Conservation (phyloP, 257 asterid species). For the Solanum chmielewskii region DNA sequence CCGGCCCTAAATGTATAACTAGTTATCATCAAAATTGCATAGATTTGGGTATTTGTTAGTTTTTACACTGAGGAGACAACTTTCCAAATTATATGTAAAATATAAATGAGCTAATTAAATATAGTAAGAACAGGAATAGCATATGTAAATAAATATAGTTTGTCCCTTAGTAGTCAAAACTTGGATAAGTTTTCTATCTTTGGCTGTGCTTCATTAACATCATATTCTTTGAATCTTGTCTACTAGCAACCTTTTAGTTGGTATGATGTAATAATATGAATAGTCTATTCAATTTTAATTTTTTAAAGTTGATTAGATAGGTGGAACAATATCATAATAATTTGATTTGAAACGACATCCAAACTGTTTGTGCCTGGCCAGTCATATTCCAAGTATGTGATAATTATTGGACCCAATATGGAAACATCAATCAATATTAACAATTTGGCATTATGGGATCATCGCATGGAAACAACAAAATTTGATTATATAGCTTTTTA, state of each 20-base stretch:
- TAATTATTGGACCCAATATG: background rate
- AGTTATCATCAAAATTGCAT: background rate
- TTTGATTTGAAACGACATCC: background rate
- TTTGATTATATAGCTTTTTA: background rate
- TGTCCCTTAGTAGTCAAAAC: background rate
- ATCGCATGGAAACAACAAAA: background rate
- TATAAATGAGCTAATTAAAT: no score
- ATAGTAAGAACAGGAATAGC: no score
- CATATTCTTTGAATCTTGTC: background rate
- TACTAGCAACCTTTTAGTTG: background rate
- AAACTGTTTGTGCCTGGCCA: background rate
- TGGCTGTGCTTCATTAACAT: background rate
- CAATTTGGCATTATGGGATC: background rate
- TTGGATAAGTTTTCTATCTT: background rate
- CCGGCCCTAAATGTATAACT: background rate
- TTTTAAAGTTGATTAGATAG: background rate
- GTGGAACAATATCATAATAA: background rate
- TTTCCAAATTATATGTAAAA: background rate
- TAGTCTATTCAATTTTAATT: background rate
- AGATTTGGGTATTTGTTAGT: background rate
- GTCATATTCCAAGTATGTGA: background rate
- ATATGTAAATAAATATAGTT: no score
- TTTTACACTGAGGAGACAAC: background rate
- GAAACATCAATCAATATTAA: background rate
- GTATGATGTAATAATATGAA: background rate